These are phyloP conservation scores for Lasiosphaeria ovina DNA, from an alignment of 495 filamentous ascomycete species.

Conservation along the genomic window DNA sequence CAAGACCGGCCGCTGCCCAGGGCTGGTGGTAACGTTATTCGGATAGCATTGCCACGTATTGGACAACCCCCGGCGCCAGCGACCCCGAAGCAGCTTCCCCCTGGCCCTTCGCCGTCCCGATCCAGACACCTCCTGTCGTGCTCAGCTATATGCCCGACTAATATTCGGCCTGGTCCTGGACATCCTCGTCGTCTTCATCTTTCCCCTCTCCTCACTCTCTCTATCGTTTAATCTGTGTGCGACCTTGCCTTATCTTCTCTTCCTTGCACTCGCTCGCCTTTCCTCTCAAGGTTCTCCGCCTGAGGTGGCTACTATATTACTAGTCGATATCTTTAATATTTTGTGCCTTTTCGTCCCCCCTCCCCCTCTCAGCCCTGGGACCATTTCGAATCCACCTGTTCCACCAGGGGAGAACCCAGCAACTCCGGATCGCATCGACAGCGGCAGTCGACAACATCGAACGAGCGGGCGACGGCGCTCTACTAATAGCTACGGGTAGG, in stretches of 20 bases:
- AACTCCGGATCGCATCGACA: background rate
- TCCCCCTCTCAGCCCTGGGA: slow-evolving; percentile 1
- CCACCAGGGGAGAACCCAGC: background rate
- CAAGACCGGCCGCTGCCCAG: background rate
- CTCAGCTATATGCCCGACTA: slow-evolving; percentile 15
- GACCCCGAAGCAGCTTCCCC: slow-evolving; percentile 6
- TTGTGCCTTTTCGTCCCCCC: background rate
- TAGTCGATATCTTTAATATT: slow-evolving; percentile 11
- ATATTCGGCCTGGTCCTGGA: slow-evolving; percentile 13
- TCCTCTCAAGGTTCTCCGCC: background rate
- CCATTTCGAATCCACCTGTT: slow-evolving; percentile 7
- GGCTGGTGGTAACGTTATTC: slow-evolving; percentile 1
- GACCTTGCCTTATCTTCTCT: too few species aligned
- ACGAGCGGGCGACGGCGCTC: slow-evolving; percentile 6
- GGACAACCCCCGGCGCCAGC: slow-evolving; percentile 4
- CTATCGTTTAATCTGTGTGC: slow-evolving; percentile 9
- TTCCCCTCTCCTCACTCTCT: slow-evolving; percentile 30
- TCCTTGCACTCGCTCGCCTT: too few species aligned
- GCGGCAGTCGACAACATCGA: background rate
- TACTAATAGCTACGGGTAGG: slow-evolving; percentile 12
- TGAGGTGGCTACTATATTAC: slow-evolving; percentile 21
- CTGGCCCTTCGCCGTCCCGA: background rate
- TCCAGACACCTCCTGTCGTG: background rate
- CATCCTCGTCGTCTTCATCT: slow-evolving; percentile 16
- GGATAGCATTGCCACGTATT: slow-evolving; percentile 13